Base-by-base conservation (phyloP, 1,284 basidiomycete species). In the Microbotryum scabiosae region DNA sequence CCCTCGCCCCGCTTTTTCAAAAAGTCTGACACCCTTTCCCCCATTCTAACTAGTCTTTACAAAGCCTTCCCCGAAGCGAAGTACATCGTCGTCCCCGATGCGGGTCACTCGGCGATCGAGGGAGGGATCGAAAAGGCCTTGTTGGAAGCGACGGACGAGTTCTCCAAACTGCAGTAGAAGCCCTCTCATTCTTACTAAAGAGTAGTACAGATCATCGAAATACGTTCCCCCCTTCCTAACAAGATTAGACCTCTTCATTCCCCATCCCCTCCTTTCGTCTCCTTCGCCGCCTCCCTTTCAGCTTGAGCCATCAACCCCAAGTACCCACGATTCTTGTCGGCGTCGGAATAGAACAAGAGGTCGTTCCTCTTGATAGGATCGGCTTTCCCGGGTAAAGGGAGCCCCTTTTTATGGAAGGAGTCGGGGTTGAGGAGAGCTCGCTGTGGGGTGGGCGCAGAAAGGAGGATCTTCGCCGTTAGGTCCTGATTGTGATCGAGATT, bases 51-150 rank as follows among this genome's bases (percentile, higher is more conserved):
- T 30, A 82, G 80, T 8, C 78, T 92, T 55, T 88, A 90, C 79
- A 86, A 86, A 77, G 83, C 78, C 4, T 92, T 87, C 83, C 88
- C 90, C 3, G 87, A 92, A 71, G 78, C 84, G 3, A 60, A 70
- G 57, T 71, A 70, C 51, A 41, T 60, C 25, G 20, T 96, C 51
- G 85, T 94, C 21, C 84, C 87, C n/a, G 89, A 93, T 75, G 91
- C 91, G 5, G 92, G 92, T 0, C 92, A 97, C 74, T 90, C 87
- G 23, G 82, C 89, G 23, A 83, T 85, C 52, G 92, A 97, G 76
- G 75, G 79, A 0, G 87, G 86, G 5, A 92, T 80, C 21, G 77
- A 83, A 23, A 84, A 85, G 73, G 75, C 87, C 53, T 79, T 96
- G 51, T 81, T 90, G 14, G 80, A 88, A 78, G 90, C 76, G 20